Base-by-base conservation (phyloP, 1,284 basidiomycete genomes). In the Tilletia walkeri region DNA sequence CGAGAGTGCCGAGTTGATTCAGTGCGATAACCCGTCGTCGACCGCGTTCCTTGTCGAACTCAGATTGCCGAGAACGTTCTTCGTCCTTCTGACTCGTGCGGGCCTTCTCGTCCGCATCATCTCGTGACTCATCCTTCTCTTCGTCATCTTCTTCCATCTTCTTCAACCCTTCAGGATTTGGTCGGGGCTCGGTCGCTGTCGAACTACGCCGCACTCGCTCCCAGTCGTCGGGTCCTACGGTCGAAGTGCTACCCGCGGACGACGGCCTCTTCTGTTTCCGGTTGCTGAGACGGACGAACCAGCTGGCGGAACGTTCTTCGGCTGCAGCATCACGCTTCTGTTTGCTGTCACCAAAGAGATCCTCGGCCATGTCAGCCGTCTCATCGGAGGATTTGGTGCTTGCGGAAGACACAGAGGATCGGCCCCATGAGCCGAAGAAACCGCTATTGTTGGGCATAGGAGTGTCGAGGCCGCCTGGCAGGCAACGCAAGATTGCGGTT, bases 361-460 rank as follows among this genome's bases (percentile, higher is more conserved):
- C 75, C 38, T 67, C 72, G 9, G 71, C 72, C 59, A 70, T 76
- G 14, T 70, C 71, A 56, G 72, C 73, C 10, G 68, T 69, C 1
- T 69, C 69, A 20, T 72, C 72, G 7, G 69, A 41, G 7, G 71
- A 70, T 56, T 73, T 65, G 2, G 36, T 69, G n/a, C 65, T 72
- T 38, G 69, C 67, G 6, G 63, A 67, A n/a, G 70, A 74, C 54
- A 72, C 71, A n/a, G 72, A 72, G 18, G 67, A 63, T 47, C 70
- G 69, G 10, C 75, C 74, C 20, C 71, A 74, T 24, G 73, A 72
- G 53, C 73, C 68, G 41, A 70, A 71, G 12, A 74, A 71, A 50
- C 73, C 75, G 34, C 59, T 65, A 20, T 77, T 73, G 3, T 24
- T 63, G 16, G 59, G 59, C 59, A 63, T 14, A 16, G 59, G 59